Base-by-base conservation (phyloP, 352 stramenopile genomes). In the Elongisporangium senticosum region DNA sequence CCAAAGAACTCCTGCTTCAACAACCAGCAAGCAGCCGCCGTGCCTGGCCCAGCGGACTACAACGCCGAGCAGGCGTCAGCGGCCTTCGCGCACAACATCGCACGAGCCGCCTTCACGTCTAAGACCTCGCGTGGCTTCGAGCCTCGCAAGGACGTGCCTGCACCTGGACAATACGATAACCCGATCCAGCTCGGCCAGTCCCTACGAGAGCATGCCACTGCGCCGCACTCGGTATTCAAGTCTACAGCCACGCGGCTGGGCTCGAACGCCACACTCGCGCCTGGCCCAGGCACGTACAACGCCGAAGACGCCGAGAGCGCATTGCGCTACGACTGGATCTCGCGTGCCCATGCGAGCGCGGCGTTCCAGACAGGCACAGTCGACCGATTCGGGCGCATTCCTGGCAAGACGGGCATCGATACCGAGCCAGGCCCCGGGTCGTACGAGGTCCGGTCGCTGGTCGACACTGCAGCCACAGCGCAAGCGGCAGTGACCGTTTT, bases 151-250 rank as follows among this genome's bases (percentile, higher is more conserved):
- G 78, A 89, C 11, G 63, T 71, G 15, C 78, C 79, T 21, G 79
- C 79, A 4, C 83, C 83, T 50, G 83, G 79, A 8, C 83, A 92
- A 39, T 89, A 92, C 52, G 72, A 92, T 22, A 86, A 86, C 54
- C 69, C 68, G 19, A 71, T 85, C 23, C 71, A 87, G 48, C 53
- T 89, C 17, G 65, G 67, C n/a, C 63, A 57, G 24, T 66, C 57
- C 7, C 28, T 63, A n/a, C 47, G 53, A 28, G 37, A 64, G 8
- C 40, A 64, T 4, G 63, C 62, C 33, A 55, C 37, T 40, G 74
- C 57, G 20, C 66, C 71, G 13, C 74, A 87, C 24, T 82, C 79
- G 2, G 64, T 83, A 11, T 92, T 92, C 65, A 79, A 81, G 63
- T 92, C 83, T 8, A 77, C 62, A 5, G 79, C 84, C 11, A 81